phyloP scores from a whole-genome alignment of 495 filamentous ascomycete species.

The Corynascus novoguineensis region DNA sequence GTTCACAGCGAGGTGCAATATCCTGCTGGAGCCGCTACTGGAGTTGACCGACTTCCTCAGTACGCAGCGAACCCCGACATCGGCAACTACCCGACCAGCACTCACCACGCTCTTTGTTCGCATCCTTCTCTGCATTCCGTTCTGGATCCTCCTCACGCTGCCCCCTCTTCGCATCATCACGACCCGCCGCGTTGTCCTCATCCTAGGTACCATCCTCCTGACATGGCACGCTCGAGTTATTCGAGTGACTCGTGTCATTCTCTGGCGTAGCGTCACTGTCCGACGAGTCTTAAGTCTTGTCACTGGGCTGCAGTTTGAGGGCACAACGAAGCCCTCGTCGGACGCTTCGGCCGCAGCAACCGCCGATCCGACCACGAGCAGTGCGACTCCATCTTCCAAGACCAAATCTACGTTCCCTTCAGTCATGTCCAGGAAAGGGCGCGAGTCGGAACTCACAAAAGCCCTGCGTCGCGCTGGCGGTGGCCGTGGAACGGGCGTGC shows the following conservation, averaged over 20 bases:
- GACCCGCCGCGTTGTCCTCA: slow-evolving; percentile 72
- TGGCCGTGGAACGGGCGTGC: slow-evolving; percentile 62
- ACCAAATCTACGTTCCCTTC: slow-evolving; percentile 8
- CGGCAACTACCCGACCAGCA: slow-evolving; percentile 85
- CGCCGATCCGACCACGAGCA: slow-evolving; percentile 17
- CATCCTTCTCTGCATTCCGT: slow-evolving; percentile 76
- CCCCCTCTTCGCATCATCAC: slow-evolving; percentile 83
- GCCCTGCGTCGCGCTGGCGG: slow-evolving; percentile 31
- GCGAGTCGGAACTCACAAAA: slow-evolving; percentile 36
- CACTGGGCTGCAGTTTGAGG: slow-evolving; percentile 72
- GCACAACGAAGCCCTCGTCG: slow-evolving; percentile 20
- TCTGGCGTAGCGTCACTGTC: slow-evolving; percentile 80
- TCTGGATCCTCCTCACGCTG: slow-evolving; percentile 79
- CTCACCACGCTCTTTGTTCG: slow-evolving; percentile 85
- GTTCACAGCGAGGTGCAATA: slow-evolving; percentile 85
- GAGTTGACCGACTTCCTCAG: slow-evolving; percentile 89
- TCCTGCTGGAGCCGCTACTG: slow-evolving; percentile 81
- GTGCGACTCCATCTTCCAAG: not conserved
- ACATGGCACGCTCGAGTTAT: slow-evolving; percentile 89
- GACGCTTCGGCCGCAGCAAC: slow-evolving; percentile 1
- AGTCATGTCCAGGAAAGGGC: not conserved
- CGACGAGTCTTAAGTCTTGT: slow-evolving; percentile 60
- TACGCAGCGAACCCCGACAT: slow-evolving; percentile 84
- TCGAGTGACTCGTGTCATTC: slow-evolving; percentile 74
- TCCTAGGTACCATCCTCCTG: slow-evolving; percentile 71